Conservation (phyloP, 2,329 filamentous ascomycete genomes). For the Botrytis fabae region DNA sequence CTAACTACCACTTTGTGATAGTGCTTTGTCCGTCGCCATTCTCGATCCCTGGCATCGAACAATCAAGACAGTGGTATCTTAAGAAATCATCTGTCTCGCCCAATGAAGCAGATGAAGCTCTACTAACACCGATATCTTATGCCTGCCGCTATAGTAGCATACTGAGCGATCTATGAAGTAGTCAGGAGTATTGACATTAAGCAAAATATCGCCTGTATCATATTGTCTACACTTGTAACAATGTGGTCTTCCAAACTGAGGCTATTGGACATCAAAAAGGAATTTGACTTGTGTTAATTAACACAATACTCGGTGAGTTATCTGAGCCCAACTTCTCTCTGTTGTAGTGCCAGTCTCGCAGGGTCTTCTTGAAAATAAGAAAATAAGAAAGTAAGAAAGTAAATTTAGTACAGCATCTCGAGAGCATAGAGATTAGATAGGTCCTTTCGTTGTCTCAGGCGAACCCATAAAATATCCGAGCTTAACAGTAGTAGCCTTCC, state of each 20-base stretch:
- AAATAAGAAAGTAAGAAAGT: neutral
- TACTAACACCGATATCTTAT: neutral
- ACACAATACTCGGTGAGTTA: neutral
- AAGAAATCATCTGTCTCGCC: too few relatives aligned
- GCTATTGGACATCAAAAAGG: neutral
- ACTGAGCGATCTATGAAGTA: neutral
- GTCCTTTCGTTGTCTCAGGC: neutral
- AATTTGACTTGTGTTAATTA: neutral
- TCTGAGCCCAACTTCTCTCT: neutral
- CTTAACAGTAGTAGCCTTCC: neutral
- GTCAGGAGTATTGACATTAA: too few relatives aligned
- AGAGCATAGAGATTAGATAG: neutral
- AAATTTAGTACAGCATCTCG: neutral
- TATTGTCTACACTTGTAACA: neutral
- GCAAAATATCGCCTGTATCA: neutral
- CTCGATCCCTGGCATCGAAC: too few relatives aligned
- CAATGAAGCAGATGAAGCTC: neutral
- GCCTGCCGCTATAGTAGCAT: neutral
- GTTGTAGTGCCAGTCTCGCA: neutral
- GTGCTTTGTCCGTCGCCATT: too few relatives aligned
- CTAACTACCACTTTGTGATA: too few relatives aligned
- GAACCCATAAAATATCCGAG: constrained; percentile 10
- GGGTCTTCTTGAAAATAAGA: neutral
- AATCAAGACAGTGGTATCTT: too few relatives aligned
- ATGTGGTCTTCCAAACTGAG: neutral